Evolutionary conservation across 176 grass and related monocot species (phyloP).

Genomic region (Triticum aestivum): IWGSC_CS_RefSeq_v2.1 NC_057814.1:604950213-604950712

Average conservation of each 20-base stretch:
- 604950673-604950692: background rate
- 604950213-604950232: slow-evolving; percentile 36
- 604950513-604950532: background rate
- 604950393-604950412: background rate
- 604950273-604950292: background rate
- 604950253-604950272: slow-evolving; percentile 11
- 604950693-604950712: slow-evolving; percentile 35
- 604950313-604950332: slow-evolving; percentile 2
- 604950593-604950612: slow-evolving; percentile 62
- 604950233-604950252: background rate
- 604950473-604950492: slow-evolving; percentile 48
- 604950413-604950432: background rate
- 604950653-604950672: slow-evolving; percentile 37
- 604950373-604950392: background rate
- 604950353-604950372: background rate
- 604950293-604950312: background rate
- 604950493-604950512: background rate
- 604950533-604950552: slow-evolving; percentile 25
- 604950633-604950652: background rate
- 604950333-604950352: background rate
- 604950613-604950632: background rate
- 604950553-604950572: background rate
- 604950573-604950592: slow-evolving; percentile 24
- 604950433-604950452: background rate
- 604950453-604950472: background rate